Evolutionary conservation across 495 filamentous ascomycete genomes (phyloP).

Genomic region (Letharia lupina): DNA sequence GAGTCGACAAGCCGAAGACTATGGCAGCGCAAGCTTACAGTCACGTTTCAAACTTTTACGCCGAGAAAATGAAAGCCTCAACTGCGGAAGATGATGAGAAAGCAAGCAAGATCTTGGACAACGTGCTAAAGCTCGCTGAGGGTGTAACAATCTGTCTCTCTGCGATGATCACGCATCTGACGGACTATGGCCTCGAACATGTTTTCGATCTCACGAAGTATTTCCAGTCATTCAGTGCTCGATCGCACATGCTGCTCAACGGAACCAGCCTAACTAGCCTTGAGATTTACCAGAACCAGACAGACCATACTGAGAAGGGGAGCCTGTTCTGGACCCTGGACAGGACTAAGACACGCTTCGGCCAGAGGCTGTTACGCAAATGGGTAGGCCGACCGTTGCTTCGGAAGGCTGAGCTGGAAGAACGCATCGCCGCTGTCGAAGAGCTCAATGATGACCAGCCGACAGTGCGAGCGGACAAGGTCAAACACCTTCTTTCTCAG

Average conservation of each 20-base stretch:
- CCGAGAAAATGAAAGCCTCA: conserved; percentile 66
- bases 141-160: conserved; percentile 87
- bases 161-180: conserved; percentile 91
- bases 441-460: conserved; percentile 67
- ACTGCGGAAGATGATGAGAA: conserved; percentile 39
- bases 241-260: conserved; percentile 93
- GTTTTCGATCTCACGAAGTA: conserved; percentile 96
- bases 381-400: conserved; percentile 94
- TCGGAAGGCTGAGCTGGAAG: conserved; percentile 66
- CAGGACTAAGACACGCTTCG: conserved; percentile 84
- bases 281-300: conserved; percentile 93
- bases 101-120: conserved; percentile 61
- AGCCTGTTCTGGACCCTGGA: conserved; percentile 95
- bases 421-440: conserved; percentile 79
- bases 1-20: conserved; percentile 67
- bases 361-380: conserved; percentile 77
- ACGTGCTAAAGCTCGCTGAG: conserved; percentile 77
- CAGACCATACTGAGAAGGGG: conserved; percentile 75
- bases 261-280: conserved; percentile 91
- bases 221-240: conserved; percentile 90
- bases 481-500: conserved; percentile 59
- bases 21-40: conserved; percentile 76
- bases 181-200: conserved; percentile 90
- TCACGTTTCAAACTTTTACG: conserved; percentile 91
- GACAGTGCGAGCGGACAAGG: conserved; percentile 58